Evolutionary conservation across 2,329 filamentous ascomycete genomes (phyloP).

Genomic region (Blastomyces gilchristii): DNA sequence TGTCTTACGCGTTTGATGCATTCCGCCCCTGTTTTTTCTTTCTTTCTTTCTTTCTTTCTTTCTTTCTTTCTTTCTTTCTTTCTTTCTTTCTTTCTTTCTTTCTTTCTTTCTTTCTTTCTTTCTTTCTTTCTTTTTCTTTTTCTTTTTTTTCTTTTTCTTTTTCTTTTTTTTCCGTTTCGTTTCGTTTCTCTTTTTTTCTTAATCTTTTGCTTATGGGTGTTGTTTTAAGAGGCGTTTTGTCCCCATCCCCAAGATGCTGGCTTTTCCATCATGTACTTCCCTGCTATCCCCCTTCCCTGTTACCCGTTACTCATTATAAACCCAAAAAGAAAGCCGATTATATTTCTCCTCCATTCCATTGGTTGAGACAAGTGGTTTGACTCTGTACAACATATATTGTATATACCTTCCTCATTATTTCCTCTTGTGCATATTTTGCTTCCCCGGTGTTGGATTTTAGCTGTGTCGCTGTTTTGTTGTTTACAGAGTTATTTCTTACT

Average conservation of each 20-base stretch:
- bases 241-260: not conserved
- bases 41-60: not conserved
- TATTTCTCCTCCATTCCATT: not conserved
- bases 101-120: not conserved
- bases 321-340: not conserved
- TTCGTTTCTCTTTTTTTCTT: too few relatives aligned
- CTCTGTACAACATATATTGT: constrained; percentile 5
- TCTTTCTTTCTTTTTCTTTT: not conserved
- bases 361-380: not conserved
- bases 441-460: not conserved
- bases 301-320: not conserved
- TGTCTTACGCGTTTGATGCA: not conserved
- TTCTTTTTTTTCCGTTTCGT: too few relatives aligned
- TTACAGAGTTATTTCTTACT: not conserved
- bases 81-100: not conserved
- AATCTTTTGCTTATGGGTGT: not conserved
- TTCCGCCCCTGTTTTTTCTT: not conserved
- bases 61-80: not conserved
- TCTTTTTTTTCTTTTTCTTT: not conserved
- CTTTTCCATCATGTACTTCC: not conserved
- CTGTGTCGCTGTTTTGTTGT: not conserved
- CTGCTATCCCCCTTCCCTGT: not conserved
- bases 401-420: not conserved
- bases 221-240: not conserved
- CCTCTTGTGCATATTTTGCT: not conserved